Evolutionary conservation across 345 rosid species (phyloP).

Genomic region (Laguncularia racemosa): DNA sequence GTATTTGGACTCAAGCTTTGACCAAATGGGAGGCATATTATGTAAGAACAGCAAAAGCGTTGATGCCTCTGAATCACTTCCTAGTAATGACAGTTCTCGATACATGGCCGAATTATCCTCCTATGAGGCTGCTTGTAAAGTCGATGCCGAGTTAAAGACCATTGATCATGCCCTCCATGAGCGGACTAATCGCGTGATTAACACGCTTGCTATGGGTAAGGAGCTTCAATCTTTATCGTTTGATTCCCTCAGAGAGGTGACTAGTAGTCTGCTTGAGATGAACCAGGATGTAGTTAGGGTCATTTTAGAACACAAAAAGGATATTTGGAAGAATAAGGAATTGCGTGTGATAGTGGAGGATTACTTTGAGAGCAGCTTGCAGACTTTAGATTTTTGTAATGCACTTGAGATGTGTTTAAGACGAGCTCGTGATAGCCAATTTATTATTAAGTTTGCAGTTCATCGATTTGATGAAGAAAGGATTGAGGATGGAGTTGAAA

Average conservation of each 20-base stretch:
- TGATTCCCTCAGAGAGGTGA: slow-evolving; percentile 21
- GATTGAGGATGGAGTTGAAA: slow-evolving; percentile 14
- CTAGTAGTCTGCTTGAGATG: slow-evolving; percentile 51
- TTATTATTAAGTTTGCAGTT: slow-evolving; percentile 51
- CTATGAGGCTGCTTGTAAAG: slow-evolving; percentile 60
- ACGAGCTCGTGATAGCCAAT: slow-evolving; percentile 58
- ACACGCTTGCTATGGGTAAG: slow-evolving; percentile 39
- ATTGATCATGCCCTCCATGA: slow-evolving; percentile 47
- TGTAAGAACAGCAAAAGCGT: neutral
- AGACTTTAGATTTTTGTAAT: slow-evolving; percentile 62
- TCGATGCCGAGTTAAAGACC: slow-evolving; percentile 51
- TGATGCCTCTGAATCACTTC: neutral
- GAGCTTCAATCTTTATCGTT: slow-evolving; percentile 46
- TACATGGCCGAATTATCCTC: slow-evolving; percentile 36
- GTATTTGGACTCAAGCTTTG: too few species aligned
- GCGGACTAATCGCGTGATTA: slow-evolving; percentile 54
- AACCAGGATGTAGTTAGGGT: slow-evolving; percentile 60
- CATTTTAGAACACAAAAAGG: slow-evolving; percentile 49
- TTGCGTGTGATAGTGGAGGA: slow-evolving; percentile 51
- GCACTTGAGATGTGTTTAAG: slow-evolving; percentile 53
- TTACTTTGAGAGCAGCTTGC: slow-evolving; percentile 47
- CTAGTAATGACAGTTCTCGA: slow-evolving; percentile 10
- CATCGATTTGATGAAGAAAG: slow-evolving; percentile 49
- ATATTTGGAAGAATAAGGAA: slow-evolving; percentile 56
- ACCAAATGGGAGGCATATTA: slow-evolving; percentile 2